Conservation (phyloP, 306 rosid genomes). For the Prosopis cineraria region DNA sequence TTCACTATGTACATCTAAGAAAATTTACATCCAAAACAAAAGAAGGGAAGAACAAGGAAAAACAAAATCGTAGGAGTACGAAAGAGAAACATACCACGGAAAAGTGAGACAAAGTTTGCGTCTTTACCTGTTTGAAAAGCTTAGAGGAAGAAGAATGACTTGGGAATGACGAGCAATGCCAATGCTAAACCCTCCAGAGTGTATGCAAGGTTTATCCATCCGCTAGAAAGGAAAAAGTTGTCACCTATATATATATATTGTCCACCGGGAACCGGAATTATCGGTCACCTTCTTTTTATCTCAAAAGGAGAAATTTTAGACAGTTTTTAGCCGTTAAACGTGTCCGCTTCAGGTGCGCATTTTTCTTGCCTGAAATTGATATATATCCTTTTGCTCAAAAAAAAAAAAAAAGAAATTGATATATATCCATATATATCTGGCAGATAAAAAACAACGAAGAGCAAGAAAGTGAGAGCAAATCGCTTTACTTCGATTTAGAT, state of each 20-base stretch:
- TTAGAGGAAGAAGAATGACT: not conserved
- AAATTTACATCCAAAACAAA: not conserved
- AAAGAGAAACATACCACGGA: no score
- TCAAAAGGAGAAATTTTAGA: not conserved
- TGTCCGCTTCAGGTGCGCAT: slow-evolving; percentile 60
- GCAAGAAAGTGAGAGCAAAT: slow-evolving; percentile 6
- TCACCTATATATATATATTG: not conserved
- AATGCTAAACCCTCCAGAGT: not conserved
- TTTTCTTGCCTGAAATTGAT: slow-evolving; percentile 19
- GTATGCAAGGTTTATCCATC: not conserved
- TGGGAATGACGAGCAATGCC: not conserved
- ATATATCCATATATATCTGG: not conserved
- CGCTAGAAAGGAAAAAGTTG: not conserved
- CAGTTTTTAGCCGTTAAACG: slow-evolving; percentile 55
- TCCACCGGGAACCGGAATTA: not conserved
- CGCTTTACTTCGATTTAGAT: slow-evolving; percentile 3
- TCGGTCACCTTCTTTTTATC: not conserved
- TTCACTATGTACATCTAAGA: not conserved
- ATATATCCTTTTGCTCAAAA: no score
- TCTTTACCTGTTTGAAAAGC: not conserved
- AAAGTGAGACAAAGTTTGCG: not conserved
- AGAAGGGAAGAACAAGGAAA: not conserved
- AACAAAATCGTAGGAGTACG: not conserved
- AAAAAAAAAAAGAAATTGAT: no score
- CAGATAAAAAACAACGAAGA: not conserved